These are phyloP conservation scores for Botrytis porri DNA, from an alignment of 2,329 filamentous ascomycete species.

Conservation along the genomic window DNA sequence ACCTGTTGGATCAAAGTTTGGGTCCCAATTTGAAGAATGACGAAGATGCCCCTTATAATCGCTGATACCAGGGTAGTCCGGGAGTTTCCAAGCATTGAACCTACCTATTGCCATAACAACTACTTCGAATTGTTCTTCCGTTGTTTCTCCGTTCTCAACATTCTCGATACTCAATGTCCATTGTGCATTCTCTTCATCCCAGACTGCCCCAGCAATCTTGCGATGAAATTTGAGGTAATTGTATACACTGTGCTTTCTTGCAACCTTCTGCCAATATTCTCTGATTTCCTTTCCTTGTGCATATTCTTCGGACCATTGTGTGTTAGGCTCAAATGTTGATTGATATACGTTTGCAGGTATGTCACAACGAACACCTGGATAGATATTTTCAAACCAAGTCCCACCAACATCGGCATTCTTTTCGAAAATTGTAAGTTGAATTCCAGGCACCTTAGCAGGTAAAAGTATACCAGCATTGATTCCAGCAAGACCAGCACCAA, in stretches of 20 bases:
- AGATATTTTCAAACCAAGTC: constrained; percentile 52
- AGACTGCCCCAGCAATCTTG: constrained; percentile 53
- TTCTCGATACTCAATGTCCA: constrained; percentile 49
- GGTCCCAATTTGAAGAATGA: constrained; percentile 62
- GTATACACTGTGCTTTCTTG: constrained; percentile 63
- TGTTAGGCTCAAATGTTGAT: constrained; percentile 57
- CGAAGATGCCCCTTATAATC: constrained; percentile 49
- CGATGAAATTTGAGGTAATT: constrained; percentile 53
- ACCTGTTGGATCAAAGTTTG: constrained; percentile 45
- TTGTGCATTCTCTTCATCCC: constrained; percentile 49
- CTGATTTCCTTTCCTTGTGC: constrained; percentile 64
- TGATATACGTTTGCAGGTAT: constrained; percentile 53
- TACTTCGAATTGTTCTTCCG: constrained; percentile 53
- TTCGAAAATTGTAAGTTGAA: constrained; percentile 48
- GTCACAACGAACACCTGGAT: constrained; percentile 31
- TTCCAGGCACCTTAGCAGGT: constrained; percentile 63
- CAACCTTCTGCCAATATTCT: constrained; percentile 62
- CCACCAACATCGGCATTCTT: constrained; percentile 46
- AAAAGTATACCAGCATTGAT: constrained; percentile 63
- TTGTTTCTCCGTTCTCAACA: constrained; percentile 39
- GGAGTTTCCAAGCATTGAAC: constrained; percentile 65
- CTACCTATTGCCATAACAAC: constrained; percentile 61
- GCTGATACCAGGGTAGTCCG: constrained; percentile 55
- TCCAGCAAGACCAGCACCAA: constrained; percentile 63
- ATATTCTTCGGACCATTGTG: constrained; percentile 67